Evolutionary conservation across 768 basidiomycete species (phyloP), one percentile per base, ranked within the genome.

Genomic region (Pilatotrama ljubarskyi): DNA sequence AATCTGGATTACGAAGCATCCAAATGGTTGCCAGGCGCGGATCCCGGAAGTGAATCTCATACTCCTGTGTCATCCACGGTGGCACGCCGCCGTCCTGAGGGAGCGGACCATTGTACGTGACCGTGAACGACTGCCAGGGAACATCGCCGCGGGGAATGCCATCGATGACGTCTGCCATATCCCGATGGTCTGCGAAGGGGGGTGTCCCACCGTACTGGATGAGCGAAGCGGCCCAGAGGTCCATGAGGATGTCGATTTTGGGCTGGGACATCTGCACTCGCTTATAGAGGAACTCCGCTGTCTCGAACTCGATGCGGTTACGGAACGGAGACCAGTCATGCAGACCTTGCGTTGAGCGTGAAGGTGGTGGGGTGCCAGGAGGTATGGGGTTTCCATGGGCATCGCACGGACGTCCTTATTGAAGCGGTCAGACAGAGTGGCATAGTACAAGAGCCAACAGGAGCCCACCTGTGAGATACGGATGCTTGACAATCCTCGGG

Each of bases 91-190:
- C n/a, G 0, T 55, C 54, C 0, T 64, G 64, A 3, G 55, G 32
- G 35, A 49, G 15, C 4, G 14, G 26, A 15, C 52, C 0, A 25
- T 26, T 36, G 38, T 75, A 76, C 8, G 57, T 52, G 17, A 76
- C 38, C 1, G 64, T 54, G 55, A 80, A 76, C 2, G 62, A 66
- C 5, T 73, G 22, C 79, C 79, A 81, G 0, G 75, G 72, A 13
- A 70, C 66, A 29, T 75, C 74, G 11, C 76, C 76, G 18, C 71
- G 48, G 7, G 50, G 55, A 20, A 73, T 78, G 7, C 22, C 6
- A 47, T 70, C 66, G 17, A 73, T 73, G 17, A 61, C 69, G 1
- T 43, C 37, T 35, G 70, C 68, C 17, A 73, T 36, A 22, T 76
- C 41, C 37, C 13, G 11, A 9, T 51, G 14, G 32, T 63, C 36